Evolutionary conservation across 805 yeast species (phyloP).

Genomic region (Wickerhamiella dianesei): DNA sequence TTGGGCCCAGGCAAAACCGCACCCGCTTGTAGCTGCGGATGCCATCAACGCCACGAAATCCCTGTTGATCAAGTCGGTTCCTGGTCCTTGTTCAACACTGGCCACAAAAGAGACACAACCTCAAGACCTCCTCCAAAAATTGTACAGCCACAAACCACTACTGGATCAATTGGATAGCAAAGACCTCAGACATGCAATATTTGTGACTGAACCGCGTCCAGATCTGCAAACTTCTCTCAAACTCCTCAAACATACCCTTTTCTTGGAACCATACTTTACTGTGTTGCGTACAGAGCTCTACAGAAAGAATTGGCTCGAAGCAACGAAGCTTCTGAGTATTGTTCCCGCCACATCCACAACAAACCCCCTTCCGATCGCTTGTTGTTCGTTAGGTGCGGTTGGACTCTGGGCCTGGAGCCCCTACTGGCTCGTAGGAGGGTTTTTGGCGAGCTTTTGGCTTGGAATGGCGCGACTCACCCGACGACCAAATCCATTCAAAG

Average conservation of each 20-base stretch:
- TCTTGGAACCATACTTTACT: not conserved
- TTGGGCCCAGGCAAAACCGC: slow-evolving; percentile 4
- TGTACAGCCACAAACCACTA: slow-evolving; percentile 4
- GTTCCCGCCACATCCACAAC: not conserved
- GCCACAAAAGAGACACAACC: not conserved
- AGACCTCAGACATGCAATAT: slow-evolving; percentile 4
- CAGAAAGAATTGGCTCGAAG: slow-evolving; percentile 3
- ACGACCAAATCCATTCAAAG: slow-evolving; percentile 3
- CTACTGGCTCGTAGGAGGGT: slow-evolving; percentile 2
- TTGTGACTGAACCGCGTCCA: slow-evolving; percentile 5
- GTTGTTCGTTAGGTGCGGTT: slow-evolving; percentile 1
- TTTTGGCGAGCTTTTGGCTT: slow-evolving; percentile 8
- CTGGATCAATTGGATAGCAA: not conserved
- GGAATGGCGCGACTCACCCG: slow-evolving; percentile 4
- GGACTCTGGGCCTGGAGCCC: slow-evolving; percentile 4
- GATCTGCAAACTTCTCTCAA: not conserved
- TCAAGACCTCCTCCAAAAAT: not conserved
- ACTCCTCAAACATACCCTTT: not conserved
- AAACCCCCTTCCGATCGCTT: not conserved
- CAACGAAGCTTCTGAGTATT: slow-evolving; percentile 1
- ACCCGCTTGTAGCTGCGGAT: slow-evolving; percentile 5
- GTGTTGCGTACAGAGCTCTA: slow-evolving; percentile 6
- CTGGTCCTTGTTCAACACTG: slow-evolving; percentile 1
- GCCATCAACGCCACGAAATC: slow-evolving; percentile 9
- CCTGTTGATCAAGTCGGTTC: slow-evolving; percentile 1